Evolutionary conservation across 2,329 filamentous ascomycete genomes (phyloP), one percentile per base, ranked within the genome.

Genomic region (Lasiodiplodia hormozganensis): DNA sequence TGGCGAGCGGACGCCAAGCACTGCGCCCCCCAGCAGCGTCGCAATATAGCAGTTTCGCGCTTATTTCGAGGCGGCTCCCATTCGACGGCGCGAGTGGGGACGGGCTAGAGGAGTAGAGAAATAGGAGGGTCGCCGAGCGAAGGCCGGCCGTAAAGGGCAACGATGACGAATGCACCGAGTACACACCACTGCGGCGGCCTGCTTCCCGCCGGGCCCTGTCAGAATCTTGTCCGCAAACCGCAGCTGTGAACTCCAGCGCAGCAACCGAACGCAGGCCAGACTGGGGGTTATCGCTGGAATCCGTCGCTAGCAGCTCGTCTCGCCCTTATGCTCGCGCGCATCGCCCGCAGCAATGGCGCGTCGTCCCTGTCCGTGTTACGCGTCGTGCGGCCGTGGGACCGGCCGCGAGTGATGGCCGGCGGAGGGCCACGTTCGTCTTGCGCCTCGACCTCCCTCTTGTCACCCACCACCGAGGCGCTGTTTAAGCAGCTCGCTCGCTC

Each of bases 251-350:
- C 43, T 31, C 14, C 25, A 31, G n/a, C 16, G 47, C 43, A 31
- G 47, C 34, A 34, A 16, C 60, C 47, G 51, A 16, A 31, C 21
- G 40, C 65, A 67, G 62, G 65, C 38, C 65, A 60, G 52, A 54
- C 54, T 16, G 43, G 54, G 25, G 28, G 5, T 25, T 12, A 4
- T 31, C 43, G 58, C 58, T 62, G 58, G 34, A 62, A n/a, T 51
- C 28, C 21, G 43, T 51, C 43, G 18, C 11, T 57, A 51, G 31
- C 53, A 49, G 52, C 25, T 53, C 54, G 16, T 67, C 43, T 47
- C 52, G 57, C 36, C 66, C 57, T 68, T 62, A 68, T 68, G 66
- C 66, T 68, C 57, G 66, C 56, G 49, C 66, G 66, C 66, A n/a
- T 14, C 36, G 56, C 47, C 56, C 23, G 56, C 31, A 62, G 57